Conservation (phyloP, 208 protist species). For the Acanthamoeba rhysodes region DNA sequence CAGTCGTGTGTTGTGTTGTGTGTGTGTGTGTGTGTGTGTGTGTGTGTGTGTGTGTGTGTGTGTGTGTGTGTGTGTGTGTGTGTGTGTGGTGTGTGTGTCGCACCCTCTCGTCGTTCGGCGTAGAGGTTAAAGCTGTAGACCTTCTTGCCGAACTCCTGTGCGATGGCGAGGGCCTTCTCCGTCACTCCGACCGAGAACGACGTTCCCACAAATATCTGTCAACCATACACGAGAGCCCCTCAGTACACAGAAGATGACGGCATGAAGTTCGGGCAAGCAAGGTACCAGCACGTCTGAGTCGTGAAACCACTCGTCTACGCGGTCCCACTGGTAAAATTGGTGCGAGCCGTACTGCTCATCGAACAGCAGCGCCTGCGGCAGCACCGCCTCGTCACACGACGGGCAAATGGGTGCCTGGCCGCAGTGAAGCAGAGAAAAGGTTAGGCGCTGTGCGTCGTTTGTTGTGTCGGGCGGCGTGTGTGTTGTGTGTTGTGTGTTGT, state of each 20-base stretch:
- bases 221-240: neutral
- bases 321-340: conserved; percentile 47
- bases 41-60: no score
- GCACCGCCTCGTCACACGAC: conserved; percentile 19
- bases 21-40: no score
- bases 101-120: conserved; percentile 49
- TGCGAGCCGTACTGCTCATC: conserved; percentile 61
- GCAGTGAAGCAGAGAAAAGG: neutral
- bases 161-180: conserved; percentile 29
- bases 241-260: no score
- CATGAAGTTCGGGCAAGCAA: neutral
- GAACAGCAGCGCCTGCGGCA: conserved; percentile 65
- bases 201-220: conserved; percentile 41
- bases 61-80: neutral
- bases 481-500: no score
- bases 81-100: no score
- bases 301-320: conserved; percentile 36
- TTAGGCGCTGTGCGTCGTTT: neutral
- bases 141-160: conserved; percentile 54
- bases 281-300: conserved; percentile 14
- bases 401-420: conserved; percentile 14
- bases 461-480: no score
- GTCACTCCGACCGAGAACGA: conserved; percentile 35
- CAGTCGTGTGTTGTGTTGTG: neutral
- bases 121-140: conserved; percentile 56